These are phyloP conservation scores for Tetrahymena thermophila DNA, from an alignment of 73 alveolate species.

Conservation along the genomic window DNA sequence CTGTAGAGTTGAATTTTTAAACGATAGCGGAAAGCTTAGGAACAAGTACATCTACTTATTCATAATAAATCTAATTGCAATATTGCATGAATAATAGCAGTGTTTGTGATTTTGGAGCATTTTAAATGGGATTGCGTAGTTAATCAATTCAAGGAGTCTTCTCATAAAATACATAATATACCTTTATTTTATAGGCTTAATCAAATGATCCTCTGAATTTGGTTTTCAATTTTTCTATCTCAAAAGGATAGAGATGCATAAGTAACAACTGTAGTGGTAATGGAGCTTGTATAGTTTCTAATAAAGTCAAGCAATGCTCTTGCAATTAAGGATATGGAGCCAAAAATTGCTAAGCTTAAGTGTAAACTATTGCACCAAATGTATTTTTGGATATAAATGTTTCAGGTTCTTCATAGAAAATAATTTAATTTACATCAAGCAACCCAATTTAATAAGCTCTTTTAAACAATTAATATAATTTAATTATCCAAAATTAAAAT, in stretches of 20 bases:
- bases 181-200: neutral
- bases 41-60: neutral
- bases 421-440: neutral
- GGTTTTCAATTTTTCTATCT: neutral
- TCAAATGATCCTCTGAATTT: neutral
- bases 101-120: neutral
- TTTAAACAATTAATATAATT: neutral
- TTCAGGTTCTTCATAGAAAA: neutral
- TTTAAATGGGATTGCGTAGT: neutral
- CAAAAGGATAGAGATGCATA: neutral
- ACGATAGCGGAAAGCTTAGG: neutral
- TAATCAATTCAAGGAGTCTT: neutral
- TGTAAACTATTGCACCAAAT: neutral
- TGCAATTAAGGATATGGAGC: neutral
- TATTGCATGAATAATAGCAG: neutral
- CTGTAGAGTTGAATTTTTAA: neutral
- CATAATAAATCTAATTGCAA: neutral
- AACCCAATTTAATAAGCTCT: neutral
- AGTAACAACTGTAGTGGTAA: neutral
- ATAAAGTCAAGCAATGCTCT: neutral
- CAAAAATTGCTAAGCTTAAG: neutral
- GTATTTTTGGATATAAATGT: neutral
- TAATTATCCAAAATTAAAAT: neutral
- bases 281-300: neutral
- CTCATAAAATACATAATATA: neutral